Evolutionary conservation across 2,329 filamentous ascomycete genomes (phyloP), one percentile per base, ranked within the genome.

Genomic region (Blastomyces emzantsi): DNA sequence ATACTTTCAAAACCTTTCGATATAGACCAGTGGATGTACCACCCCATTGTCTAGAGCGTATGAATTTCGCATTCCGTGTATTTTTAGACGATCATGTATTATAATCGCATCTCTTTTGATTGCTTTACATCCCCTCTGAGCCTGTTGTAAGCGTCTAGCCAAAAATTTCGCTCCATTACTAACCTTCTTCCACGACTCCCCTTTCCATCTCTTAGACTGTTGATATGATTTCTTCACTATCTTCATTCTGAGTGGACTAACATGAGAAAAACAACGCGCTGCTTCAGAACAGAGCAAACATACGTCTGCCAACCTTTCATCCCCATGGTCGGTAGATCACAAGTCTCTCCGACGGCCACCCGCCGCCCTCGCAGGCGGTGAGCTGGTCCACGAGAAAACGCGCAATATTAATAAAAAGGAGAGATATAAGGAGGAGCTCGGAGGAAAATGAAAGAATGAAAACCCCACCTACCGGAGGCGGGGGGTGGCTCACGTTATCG

Each of bases 271-370:
- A 67, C 68, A 73, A 73, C 71, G 79, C 80, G 80, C 80, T 78
- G 76, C 76, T 72, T 69, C 67, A 69, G 81, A 81, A 82, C 81
- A 82, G 80, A 81, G 76, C 70, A 72, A 52, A 64, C 70, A 74
- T 72, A 78, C 77, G 75, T 82, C 80, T 80, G 70, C 79, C 67
- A 66, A 79, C 73, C 73, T 74, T 69, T 68, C 64, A 69, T 67
- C 25, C 25, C 77, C 73, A 77, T 82, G 76, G 74, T 78, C 80
- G 78, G 71, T 64, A 78, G 81, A 80, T 81, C 79, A 80, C 79
- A 77, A 81, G 79, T 79, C 75, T 72, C 67, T 67, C 64, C 68
- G 65, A 67, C 63, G 56, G 54, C 57, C 56, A 62, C 65, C 54
- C n/a, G 3, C 36, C 22, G 11, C 13, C 55, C 19, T 39, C 19